Percentiles rank a stretch among this genome's conserved stretches.
phyloP scores from a whole-genome alignment of 345 rosid species.

The Cochlearia excelsa region DNA sequence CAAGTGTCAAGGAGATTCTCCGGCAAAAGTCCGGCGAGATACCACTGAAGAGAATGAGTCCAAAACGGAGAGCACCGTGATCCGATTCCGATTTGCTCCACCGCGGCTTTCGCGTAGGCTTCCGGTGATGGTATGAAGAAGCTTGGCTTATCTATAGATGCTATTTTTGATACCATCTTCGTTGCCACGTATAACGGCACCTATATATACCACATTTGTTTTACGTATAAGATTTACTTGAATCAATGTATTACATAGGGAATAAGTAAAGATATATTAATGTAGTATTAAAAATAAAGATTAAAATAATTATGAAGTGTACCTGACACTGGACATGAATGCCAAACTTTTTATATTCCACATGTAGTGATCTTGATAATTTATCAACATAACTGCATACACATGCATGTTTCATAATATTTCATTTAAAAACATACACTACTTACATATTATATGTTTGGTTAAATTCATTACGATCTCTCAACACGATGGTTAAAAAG shows the following conservation, averaged over 20 bases:
- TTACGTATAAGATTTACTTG: not conserved
- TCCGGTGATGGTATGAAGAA: constrained; percentile 58
- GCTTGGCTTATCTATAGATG: constrained; percentile 46
- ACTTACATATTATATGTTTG: too few species aligned
- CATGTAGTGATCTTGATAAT: constrained; percentile 64
- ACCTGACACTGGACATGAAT: constrained; percentile 93
- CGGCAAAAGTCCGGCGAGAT: constrained; percentile 49
- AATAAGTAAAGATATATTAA: too few species aligned
- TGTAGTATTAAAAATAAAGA: not conserved
- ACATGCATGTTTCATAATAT: constrained; percentile 5
- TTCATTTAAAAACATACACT: too few species aligned
- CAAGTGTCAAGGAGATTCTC: constrained; percentile 56
- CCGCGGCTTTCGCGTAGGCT: constrained; percentile 55
- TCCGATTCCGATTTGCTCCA: constrained; percentile 54
- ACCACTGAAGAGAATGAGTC: constrained; percentile 84
- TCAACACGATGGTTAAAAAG: too few species aligned
- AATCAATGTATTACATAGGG: too few species aligned
- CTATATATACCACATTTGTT: constrained; percentile 32
- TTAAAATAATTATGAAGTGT: not conserved
- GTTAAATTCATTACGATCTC: too few species aligned
- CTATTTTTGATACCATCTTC: constrained; percentile 60
- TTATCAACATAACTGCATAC: constrained; percentile 58
- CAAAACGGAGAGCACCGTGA: constrained; percentile 69
- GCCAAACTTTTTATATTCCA: constrained; percentile 67
- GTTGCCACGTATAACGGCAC: constrained; percentile 84